Base-by-base conservation (phyloP, 257 asterid genomes). In the Apocynum venetum region DNA sequence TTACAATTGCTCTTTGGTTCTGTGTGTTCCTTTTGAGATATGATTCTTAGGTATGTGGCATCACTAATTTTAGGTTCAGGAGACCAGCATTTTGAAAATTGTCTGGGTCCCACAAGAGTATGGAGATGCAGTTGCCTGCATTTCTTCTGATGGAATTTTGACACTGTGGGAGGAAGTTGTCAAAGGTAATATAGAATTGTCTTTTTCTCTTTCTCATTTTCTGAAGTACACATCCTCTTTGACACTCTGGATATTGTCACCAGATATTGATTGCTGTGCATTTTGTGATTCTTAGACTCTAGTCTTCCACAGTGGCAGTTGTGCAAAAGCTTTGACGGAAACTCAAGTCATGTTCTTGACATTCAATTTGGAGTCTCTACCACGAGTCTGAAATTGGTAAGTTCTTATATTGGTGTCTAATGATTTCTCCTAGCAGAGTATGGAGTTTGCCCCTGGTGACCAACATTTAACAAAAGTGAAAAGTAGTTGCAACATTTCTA, bases 71-170 rank as follows among this genome's bases (percentile, higher is more conserved):
- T 83, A 93, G 98, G 98, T 86, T 52, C 67, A 74, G 49, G 91
- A 86, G 78, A 84, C 83, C 77, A 83, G 93, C 91, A 80, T 90
- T 82, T 65, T 76, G 74, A 91, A 91, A 81, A 67, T 93, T 81
- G 91, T 91, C 13, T 93, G 98, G 98, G 88, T 85, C 74, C 98
- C 97, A 49, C 97, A 97, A 12, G 92, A 87, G 78, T 91, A 86
- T 79, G 98, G 98, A 67, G 97, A 93, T 79, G 95, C 83, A 11
- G 87, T 93, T 77, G 96, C 95, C 6, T 94, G 98, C 82, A 74
- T 92, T 77, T 76, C 86, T 78, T 88, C 86, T 53, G 87, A 86
- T 80, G 97, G 98, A 79, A 76, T 82, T 78, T 87, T 91, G 87
- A 87, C 89, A 13, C 82, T 93, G 84, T 93, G 96, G 96, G 96